Evolutionary conservation across 768 basidiomycete species (phyloP).

Genomic region (Boletus rex-veris): DNA sequence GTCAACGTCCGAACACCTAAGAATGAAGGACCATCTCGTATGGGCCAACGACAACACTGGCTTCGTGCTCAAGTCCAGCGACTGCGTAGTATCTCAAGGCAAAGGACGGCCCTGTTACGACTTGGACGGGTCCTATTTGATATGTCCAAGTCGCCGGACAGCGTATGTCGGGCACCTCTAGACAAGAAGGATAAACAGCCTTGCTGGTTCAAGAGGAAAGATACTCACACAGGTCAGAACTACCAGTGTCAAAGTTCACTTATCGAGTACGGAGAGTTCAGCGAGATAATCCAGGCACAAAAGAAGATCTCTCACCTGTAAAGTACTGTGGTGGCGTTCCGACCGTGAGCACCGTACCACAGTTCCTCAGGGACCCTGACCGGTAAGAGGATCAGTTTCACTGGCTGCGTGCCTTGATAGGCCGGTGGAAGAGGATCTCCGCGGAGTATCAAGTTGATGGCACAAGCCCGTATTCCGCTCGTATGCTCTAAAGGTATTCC

Average conservation of each 20-base stretch:
- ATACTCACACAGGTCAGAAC: conserved; percentile 38
- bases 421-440: neutral
- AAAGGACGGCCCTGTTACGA: conserved; percentile 23
- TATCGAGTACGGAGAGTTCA: neutral
- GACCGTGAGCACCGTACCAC: conserved; percentile 43
- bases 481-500: conserved; percentile 36
- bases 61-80: conserved; percentile 33
- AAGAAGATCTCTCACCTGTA: conserved; percentile 23
- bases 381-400: conserved; percentile 27
- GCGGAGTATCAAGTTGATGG: conserved; percentile 28
- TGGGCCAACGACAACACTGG: conserved; percentile 36
- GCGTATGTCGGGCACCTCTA: conserved; percentile 32
- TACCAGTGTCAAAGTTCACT: conserved; percentile 52
- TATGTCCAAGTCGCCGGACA: conserved; percentile 23
- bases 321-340: conserved; percentile 40
- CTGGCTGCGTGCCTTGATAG: conserved; percentile 8
- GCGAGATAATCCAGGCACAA: neutral
- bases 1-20: neutral
- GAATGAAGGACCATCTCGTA: conserved; percentile 21
- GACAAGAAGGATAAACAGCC: neutral
- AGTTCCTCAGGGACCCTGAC: conserved; percentile 25
- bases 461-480: conserved; percentile 39
- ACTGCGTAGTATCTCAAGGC: conserved; percentile 34
- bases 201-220: neutral
- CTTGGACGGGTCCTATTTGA: conserved; percentile 19